A percentile compares a stretch with the other conserved stretches of the same genome.
These are phyloP conservation scores for Echites panduratus DNA, from an alignment of 257 asterid species.

Conservation along the genomic window DNA sequence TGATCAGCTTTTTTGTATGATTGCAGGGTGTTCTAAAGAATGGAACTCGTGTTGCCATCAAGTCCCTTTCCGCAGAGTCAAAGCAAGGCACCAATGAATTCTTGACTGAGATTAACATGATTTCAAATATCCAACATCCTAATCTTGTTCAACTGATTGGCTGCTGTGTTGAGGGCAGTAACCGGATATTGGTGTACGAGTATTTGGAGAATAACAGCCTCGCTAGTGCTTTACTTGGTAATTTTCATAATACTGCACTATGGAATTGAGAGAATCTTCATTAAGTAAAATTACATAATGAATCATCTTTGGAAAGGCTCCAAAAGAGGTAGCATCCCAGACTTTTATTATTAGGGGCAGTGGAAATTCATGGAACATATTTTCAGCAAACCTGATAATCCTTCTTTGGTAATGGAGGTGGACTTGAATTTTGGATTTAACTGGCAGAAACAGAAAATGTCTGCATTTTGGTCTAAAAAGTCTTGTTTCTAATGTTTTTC, in stretches of 20 bases:
- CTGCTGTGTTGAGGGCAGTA: conserved; percentile 59
- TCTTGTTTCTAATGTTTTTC: not conserved
- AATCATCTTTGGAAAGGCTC: not conserved
- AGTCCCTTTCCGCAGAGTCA: conserved; percentile 70
- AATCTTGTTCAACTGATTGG: conserved; percentile 76
- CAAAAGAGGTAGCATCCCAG: not conserved
- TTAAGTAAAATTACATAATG: not conserved
- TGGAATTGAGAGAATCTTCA: not conserved
- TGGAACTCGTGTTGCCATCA: conserved; percentile 69
- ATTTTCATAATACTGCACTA: not conserved
- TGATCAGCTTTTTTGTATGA: not conserved
- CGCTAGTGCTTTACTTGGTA: conserved; percentile 68
- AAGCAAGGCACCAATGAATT: conserved; percentile 73
- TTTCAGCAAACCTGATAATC: not conserved
- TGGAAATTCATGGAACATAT: not conserved
- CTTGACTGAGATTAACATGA: conserved; percentile 65
- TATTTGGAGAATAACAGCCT: conserved; percentile 82
- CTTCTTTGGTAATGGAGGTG: not conserved
- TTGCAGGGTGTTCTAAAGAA: conserved; percentile 72
- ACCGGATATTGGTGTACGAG: conserved; percentile 67
- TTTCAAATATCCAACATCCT: conserved; percentile 54
- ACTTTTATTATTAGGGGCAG: not conserved
- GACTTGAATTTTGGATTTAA: not conserved
- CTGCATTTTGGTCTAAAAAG: not conserved
- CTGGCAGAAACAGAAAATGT: not conserved